Conservation (phyloP, 108 stramenopile species). For the Discostella pseudostelligera region DNA sequence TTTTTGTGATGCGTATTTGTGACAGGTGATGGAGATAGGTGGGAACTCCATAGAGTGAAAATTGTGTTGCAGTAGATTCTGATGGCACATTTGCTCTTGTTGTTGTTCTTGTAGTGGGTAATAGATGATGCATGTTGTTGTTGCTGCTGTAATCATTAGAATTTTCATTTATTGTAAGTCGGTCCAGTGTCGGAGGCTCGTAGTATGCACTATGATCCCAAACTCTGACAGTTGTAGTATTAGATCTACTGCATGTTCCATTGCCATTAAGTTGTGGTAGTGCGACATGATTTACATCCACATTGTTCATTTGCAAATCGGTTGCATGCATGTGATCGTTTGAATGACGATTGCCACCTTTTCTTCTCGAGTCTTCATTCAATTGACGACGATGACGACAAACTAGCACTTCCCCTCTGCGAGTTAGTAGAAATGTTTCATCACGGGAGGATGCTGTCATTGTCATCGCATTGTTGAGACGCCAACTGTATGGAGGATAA, state of each 20-base stretch:
- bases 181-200: slow-evolving; percentile 41
- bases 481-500: too few species aligned
- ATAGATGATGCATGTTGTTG: neutral
- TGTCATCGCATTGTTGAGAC: too few species aligned
- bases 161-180: neutral
- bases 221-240: slow-evolving; percentile 19
- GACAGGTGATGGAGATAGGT: slow-evolving; percentile 63
- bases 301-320: too few species aligned
- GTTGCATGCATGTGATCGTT: too few species aligned
- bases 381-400: slow-evolving; percentile 33
- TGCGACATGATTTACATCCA: too few species aligned
- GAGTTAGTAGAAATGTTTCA: slow-evolving; percentile 63
- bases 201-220: slow-evolving; percentile 42
- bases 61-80: neutral
- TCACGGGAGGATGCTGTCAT: slow-evolving; percentile 32
- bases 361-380: neutral
- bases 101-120: neutral
- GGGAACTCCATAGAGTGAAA: slow-evolving; percentile 65
- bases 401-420: slow-evolving; percentile 72
- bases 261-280: neutral
- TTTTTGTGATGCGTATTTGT: slow-evolving; percentile 61
- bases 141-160: neutral
- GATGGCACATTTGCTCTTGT: neutral
- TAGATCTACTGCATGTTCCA: slow-evolving; percentile 2
- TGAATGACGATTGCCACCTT: neutral